phyloP scores from a whole-genome alignment of 2,329 filamentous ascomycete genomes.

The Geosmithia putterillii region DNA sequence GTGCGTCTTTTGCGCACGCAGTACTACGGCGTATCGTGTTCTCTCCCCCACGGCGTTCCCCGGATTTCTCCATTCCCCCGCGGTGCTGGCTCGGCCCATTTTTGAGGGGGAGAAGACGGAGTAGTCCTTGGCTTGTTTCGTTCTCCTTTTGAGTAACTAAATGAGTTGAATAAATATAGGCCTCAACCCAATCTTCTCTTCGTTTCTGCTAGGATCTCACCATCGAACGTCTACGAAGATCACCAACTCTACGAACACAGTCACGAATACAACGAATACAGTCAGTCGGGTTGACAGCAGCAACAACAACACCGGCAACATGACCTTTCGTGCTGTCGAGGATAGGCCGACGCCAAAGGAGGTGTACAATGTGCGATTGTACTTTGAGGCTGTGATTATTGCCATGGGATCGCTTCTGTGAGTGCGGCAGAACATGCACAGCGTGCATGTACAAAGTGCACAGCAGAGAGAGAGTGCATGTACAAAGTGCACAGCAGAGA shows the following conservation, averaged over 20 bases:
- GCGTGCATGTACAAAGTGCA: too few relatives aligned
- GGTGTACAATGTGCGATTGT: slow-evolving; percentile 41
- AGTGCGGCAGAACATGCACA: slow-evolving; percentile 2
- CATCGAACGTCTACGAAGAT: too few relatives aligned
- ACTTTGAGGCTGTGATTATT: slow-evolving; percentile 33
- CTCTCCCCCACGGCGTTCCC: background rate
- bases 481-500: too few relatives aligned
- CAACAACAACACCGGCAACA: background rate
- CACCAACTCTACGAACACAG: background rate
- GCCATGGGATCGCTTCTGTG: slow-evolving; percentile 31
- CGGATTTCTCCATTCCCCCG: background rate
- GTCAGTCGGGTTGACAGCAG: background rate
- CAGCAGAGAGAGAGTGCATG: too few relatives aligned
- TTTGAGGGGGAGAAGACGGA: background rate
- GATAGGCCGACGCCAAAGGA: slow-evolving; percentile 42
- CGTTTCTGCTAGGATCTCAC: too few relatives aligned
- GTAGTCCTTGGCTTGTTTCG: background rate
- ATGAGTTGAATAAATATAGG: too few relatives aligned
- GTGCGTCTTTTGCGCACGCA: too few relatives aligned
- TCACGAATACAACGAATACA: background rate
- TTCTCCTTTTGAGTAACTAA: too few relatives aligned
- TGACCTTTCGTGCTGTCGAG: slow-evolving; percentile 30
- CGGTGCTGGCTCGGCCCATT: background rate
- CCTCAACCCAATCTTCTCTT: too few relatives aligned
- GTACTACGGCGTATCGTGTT: too few relatives aligned